Conservation (phyloP, 176 grass and related monocot genomes). For the Raddia guianensis region DNA sequence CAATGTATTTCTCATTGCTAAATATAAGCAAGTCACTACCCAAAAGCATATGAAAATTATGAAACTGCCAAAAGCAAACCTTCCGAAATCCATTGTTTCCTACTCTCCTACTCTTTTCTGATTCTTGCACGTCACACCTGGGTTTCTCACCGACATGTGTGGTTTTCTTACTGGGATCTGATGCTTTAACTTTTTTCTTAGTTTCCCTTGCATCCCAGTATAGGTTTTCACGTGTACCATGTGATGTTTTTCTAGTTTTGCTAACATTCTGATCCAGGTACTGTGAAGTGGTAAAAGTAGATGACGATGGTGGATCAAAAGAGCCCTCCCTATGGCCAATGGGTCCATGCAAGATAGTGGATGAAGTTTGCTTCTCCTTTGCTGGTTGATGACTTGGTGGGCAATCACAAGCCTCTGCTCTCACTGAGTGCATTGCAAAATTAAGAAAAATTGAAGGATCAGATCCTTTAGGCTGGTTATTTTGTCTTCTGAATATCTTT, state of each 20-base stretch:
- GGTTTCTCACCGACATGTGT: conserved; percentile 69
- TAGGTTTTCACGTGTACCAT: conserved; percentile 56
- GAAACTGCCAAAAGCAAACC: conserved; percentile 92
- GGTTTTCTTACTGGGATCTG: conserved; percentile 60
- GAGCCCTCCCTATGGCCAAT: conserved; percentile 59
- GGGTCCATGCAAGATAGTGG: conserved; percentile 66
- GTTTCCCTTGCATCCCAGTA: conserved; percentile 56
- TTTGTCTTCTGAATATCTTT: conserved; percentile 90
- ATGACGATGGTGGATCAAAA: conserved; percentile 53
- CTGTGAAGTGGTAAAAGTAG: conserved; percentile 49
- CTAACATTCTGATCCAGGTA: conserved; percentile 55
- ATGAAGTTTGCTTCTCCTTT: conserved; percentile 52
- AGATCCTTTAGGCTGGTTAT: conserved; percentile 74
- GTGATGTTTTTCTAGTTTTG: conserved; percentile 54
- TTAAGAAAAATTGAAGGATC: conserved; percentile 95
- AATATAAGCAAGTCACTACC: conserved; percentile 96
- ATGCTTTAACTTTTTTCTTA: conserved; percentile 63
- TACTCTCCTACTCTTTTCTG: conserved; percentile 82
- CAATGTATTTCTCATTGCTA: conserved; percentile 96
- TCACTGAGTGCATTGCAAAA: conserved; percentile 98
- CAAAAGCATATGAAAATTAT: conserved; percentile 97
- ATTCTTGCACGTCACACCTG: conserved; percentile 75
- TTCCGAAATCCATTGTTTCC: conserved; percentile 89
- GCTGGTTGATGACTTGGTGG: conserved; percentile 83
- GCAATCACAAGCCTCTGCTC: conserved; percentile 98